Evolutionary conservation across 106 monocot species (phyloP).

Genomic region (Allium cepa): DNA sequence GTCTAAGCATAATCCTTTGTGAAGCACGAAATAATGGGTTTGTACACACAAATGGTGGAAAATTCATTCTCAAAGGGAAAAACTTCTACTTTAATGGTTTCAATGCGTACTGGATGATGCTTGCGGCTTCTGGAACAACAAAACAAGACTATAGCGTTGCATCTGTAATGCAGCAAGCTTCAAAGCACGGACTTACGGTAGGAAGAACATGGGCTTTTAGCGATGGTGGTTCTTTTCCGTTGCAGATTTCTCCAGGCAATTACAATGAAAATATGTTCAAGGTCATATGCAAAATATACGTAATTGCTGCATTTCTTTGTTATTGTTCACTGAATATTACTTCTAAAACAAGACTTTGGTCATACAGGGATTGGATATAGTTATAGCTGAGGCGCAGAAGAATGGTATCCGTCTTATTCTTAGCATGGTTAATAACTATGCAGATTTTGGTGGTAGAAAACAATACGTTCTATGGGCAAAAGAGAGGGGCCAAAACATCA

Average conservation of each 20-base stretch:
- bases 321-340: too few relatives aligned
- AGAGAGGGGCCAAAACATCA: conserved; percentile 34
- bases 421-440: conserved; percentile 53
- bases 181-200: neutral
- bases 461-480: conserved; percentile 62
- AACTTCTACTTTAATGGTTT: conserved; percentile 1
- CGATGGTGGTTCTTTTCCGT: neutral
- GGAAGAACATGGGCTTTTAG: conserved; percentile 3
- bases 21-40: neutral
- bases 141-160: neutral
- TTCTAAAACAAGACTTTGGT: too few relatives aligned
- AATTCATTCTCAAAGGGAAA: neutral
- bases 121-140: neutral
- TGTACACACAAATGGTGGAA: neutral
- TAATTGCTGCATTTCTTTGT: too few relatives aligned
- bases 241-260: neutral
- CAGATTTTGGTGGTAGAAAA: conserved; percentile 53
- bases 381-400: conserved; percentile 40
- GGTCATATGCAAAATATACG: neutral
- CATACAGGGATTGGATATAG: conserved; percentile 51
- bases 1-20: neutral
- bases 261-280: conserved; percentile 1
- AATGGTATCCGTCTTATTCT: conserved; percentile 39
- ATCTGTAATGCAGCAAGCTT: neutral
- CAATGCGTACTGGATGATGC: conserved; percentile 3